Base-by-base conservation (phyloP, 2,329 filamentous ascomycete genomes). In the Fonsecaea erecta region DNA sequence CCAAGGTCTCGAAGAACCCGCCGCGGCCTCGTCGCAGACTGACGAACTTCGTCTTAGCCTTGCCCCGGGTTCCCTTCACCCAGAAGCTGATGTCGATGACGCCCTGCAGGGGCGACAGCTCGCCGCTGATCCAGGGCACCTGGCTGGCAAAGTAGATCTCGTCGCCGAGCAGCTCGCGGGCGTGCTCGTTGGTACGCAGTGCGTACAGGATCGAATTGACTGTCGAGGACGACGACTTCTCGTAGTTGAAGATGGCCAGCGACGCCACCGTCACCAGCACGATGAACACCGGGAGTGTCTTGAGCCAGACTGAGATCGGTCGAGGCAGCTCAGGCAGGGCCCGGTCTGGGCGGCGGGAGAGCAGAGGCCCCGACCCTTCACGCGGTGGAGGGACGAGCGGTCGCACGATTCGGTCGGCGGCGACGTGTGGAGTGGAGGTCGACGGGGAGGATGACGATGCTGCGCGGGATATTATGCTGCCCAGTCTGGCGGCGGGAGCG, bases 241-340 rank as follows among this genome's bases (percentile, higher is more conserved):
- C 94, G 86, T 99, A 98, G 85, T 99, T 99, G 90, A 99, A 98
- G 78, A 99, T 97, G 71, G 90, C 92, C 66, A 96, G 81, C 70
- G 89, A 88, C 71, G 89, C 90, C 62, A 84, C 83, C 55, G 86
- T 85, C 72, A 97, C 87, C 68, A 92, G 82, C 68, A 85, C 78
- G 60, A 90, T 76, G 84, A 98, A 98, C 76, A 96, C 81, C 60
- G 94, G 94, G 35, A 97, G 79, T 0, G 92, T 92, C 72, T 86
- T 85, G 62, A 83, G 76, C 90, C 90, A 93, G 71, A 84, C 83
- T 4, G 55, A 56, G 55, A 84, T 73, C 26, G 28, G 28, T 70
- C 81, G 81, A 14, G 75, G 71, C 46, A 83, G 73, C 32, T 77
- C 72, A 16, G 84, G 84, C 1, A 86, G 79, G 53, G 78, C 83